phyloP scores from a whole-genome alignment of 306 rosid genomes.

The Trichosanthes truncata region DNA sequence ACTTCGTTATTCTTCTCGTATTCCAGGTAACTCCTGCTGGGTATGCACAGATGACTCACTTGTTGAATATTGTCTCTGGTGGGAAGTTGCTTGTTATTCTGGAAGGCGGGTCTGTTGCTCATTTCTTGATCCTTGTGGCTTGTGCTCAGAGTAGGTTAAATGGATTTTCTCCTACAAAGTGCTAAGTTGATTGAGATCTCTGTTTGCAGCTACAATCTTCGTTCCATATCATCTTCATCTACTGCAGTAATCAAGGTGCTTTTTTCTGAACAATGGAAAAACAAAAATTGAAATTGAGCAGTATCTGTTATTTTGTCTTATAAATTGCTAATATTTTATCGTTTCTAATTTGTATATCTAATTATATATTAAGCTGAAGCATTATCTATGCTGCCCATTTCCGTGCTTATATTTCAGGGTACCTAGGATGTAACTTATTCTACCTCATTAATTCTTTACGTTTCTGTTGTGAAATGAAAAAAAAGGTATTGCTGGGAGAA shows the following conservation, averaged over 20 bases:
- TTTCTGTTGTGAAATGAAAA: conserved; percentile 17
- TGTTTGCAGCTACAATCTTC: conserved; percentile 86
- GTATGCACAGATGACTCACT: conserved; percentile 81
- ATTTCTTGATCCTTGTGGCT: conserved; percentile 18
- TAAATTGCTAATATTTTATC: not conserved
- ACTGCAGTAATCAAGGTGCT: conserved; percentile 81
- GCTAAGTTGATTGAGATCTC: conserved; percentile 21
- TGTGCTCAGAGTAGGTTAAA: conserved; percentile 9
- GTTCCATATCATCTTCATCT: conserved; percentile 90
- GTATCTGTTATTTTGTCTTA: not conserved
- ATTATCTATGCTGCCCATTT: not conserved
- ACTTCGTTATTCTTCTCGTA: not conserved
- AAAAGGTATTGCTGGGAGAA: conserved; percentile 78
- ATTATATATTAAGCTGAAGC: not conserved
- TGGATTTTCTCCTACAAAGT: conserved; percentile 7
- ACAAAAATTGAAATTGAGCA: not conserved
- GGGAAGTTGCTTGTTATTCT: conserved; percentile 97
- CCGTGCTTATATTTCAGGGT: not conserved
- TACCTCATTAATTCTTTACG: not conserved
- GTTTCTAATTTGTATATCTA: not conserved
- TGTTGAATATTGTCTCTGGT: conserved; percentile 62
- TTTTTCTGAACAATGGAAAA: conserved; percentile 3
- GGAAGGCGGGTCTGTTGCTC: conserved; percentile 86
- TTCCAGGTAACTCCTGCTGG: conserved; percentile 84
- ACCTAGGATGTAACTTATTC: not conserved